phyloP scores from a whole-genome alignment of 2,329 filamentous ascomycete species.

The Exserohilum turcica region DNA sequence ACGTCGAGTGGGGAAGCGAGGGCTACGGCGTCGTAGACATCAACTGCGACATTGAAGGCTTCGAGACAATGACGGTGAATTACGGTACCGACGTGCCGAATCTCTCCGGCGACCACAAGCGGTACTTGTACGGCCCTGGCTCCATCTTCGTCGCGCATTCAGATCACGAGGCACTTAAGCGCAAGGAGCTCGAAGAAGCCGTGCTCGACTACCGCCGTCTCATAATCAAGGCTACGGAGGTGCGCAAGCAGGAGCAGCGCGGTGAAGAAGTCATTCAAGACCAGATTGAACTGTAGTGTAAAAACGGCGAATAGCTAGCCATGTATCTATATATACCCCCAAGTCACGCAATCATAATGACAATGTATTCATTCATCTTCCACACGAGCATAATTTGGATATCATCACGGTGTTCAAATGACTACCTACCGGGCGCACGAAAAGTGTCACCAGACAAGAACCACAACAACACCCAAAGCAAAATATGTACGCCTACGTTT shows the following conservation, averaged over 20 bases:
- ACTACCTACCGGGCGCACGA: too few relatives aligned
- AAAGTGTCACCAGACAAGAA: too few relatives aligned
- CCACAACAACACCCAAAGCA: background rate
- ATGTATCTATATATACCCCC: background rate
- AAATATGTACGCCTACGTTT: slow-evolving; percentile 40
- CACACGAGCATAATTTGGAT: too few relatives aligned
- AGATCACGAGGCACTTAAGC: slow-evolving; percentile 77
- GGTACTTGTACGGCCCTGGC: slow-evolving; percentile 66
- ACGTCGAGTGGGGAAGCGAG: slow-evolving; percentile 63
- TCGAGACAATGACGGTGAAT: slow-evolving; percentile 82
- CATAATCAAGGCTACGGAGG: slow-evolving; percentile 39
- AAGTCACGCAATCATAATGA: background rate
- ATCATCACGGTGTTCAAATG: too few relatives aligned
- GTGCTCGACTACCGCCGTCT: slow-evolving; percentile 75
- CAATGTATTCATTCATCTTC: too few relatives aligned
- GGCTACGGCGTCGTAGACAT: slow-evolving; percentile 80
- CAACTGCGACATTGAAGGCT: slow-evolving; percentile 82
- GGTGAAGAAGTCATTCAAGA: background rate
- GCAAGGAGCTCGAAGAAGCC: slow-evolving; percentile 75
- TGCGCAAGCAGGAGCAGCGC: slow-evolving; percentile 24
- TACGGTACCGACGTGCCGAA: slow-evolving; percentile 93
- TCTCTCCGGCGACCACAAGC: slow-evolving; percentile 69
- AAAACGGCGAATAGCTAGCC: background rate
- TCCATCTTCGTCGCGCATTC: slow-evolving; percentile 87
- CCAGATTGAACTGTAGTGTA: slow-evolving; percentile 35